Conservation (phyloP, 768 basidiomycete genomes). For the Gloeophyllum trabeum region DNA sequence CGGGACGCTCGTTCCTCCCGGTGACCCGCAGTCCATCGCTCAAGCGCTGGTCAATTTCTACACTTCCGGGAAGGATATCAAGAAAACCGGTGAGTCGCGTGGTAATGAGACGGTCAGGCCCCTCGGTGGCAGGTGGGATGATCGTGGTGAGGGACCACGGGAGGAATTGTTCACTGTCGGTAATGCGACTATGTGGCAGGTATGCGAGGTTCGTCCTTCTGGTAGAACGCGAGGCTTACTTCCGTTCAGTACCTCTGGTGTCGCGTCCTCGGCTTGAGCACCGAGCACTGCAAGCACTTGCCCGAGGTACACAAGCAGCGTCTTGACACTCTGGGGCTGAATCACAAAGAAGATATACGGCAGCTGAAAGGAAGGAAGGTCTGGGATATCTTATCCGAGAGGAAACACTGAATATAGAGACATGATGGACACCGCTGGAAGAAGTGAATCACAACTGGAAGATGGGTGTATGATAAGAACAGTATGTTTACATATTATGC, state of each 20-base stretch:
- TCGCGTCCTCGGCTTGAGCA: neutral
- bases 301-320: neutral
- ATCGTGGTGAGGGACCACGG: neutral
- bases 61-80: neutral
- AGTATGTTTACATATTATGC: no score
- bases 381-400: neutral
- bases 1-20: neutral
- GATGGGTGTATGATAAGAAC: no score
- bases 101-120: neutral
- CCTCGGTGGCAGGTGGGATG: neutral
- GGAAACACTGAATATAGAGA: neutral
- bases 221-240: neutral
- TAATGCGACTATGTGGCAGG: slow-evolving; percentile 2
- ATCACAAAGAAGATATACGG: neutral
- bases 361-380: neutral
- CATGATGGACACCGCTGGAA: no score
- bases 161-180: slow-evolving; percentile 1
- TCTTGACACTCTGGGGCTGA: neutral
- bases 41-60: neutral
- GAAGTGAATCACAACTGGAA: no score
- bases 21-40: neutral
- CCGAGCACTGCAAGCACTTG: neutral
- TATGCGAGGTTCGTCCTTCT: neutral
- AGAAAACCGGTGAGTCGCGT: neutral
- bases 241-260: neutral